Conservation (phyloP, 2,329 filamentous ascomycete species). For the Hansfordia pulvinata region DNA sequence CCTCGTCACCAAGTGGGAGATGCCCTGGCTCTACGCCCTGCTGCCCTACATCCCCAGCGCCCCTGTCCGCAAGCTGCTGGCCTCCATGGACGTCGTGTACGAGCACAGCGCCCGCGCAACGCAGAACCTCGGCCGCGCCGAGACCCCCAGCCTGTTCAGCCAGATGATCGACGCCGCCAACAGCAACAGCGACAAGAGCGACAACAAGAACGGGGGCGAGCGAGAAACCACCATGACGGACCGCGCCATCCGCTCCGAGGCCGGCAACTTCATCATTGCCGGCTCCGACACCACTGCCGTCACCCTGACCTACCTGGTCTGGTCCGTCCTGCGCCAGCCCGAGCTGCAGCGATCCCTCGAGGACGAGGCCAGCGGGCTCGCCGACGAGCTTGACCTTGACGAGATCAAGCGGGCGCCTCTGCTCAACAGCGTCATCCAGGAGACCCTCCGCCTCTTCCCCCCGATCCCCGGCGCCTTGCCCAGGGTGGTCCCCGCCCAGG, state of each 20-base stretch:
- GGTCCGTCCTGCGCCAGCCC: constrained; percentile 7
- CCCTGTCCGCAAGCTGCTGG: constrained; percentile 9
- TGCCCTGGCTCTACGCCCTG: constrained; percentile 11
- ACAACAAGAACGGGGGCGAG: no score
- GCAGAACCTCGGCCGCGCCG: constrained; percentile 7
- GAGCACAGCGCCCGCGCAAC: constrained; percentile 13
- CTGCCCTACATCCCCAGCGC: no score
- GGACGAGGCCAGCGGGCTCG: constrained; percentile 7
- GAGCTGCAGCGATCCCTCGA: constrained; percentile 7
- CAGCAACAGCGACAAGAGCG: constrained; percentile 10
- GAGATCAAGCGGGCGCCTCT: constrained; percentile 18
- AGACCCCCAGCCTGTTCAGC: constrained; percentile 20
- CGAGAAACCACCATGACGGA: background rate
- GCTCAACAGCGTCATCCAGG: constrained; percentile 16
- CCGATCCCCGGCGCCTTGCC: constrained; percentile 18
- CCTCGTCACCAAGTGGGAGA: no score
- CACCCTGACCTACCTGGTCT: constrained; percentile 22
- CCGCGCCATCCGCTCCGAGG: background rate
- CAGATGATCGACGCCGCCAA: constrained; percentile 20
- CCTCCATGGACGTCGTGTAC: constrained; percentile 9
- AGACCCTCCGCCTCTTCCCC: constrained; percentile 18
- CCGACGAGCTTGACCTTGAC: constrained; percentile 12
- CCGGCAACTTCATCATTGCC: constrained; percentile 17
- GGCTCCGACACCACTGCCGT: constrained; percentile 25
- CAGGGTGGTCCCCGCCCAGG: constrained; percentile 16